phyloP scores from a whole-genome alignment of 2,329 filamentous ascomycete genomes.

The Pleochaeta shiraiana region DNA sequence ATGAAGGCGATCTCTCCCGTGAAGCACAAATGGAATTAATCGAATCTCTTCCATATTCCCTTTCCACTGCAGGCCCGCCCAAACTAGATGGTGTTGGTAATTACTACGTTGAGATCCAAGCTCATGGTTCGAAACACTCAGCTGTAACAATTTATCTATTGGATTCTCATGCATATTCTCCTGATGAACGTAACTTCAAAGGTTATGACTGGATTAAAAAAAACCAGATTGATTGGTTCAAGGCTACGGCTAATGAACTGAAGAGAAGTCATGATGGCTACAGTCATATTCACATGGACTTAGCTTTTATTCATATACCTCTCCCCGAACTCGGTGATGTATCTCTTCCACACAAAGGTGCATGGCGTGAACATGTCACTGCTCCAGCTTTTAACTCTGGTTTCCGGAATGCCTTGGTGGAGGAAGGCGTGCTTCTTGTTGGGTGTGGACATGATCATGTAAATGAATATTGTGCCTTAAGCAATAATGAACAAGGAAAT shows the following conservation, averaged over 20 bases:
- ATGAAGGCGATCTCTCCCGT: constrained; percentile 57
- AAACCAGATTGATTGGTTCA: constrained; percentile 90
- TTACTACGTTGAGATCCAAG: constrained; percentile 79
- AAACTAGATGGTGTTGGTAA: constrained; percentile 84
- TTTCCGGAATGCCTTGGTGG: constrained; percentile 77
- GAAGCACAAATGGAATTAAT: constrained; percentile 66
- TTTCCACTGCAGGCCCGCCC: constrained; percentile 64
- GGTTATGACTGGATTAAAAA: constrained; percentile 97
- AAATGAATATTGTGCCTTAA: constrained; percentile 86
- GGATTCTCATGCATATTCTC: constrained; percentile 81
- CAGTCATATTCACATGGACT: constrained; percentile 79
- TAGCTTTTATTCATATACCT: constrained; percentile 95
- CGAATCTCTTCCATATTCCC: constrained; percentile 69
- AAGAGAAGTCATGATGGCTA: constrained; percentile 67
- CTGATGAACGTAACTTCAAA: constrained; percentile 68
- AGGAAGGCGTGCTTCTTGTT: constrained; percentile 68
- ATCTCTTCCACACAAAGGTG: constrained; percentile 39
- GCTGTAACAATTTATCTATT: constrained; percentile 89
- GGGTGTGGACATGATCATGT: constrained; percentile 92
- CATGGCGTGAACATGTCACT: constrained; percentile 65
- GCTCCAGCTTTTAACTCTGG: constrained; percentile 77
- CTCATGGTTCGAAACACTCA: constrained; percentile 64
- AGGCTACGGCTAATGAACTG: constrained; percentile 47
- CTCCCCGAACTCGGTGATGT: constrained; percentile 62
- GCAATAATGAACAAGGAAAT: constrained; percentile 18